These are phyloP conservation scores for Calycina marina DNA, from an alignment of 2,329 filamentous ascomycete species.

Conservation along the genomic window DNA sequence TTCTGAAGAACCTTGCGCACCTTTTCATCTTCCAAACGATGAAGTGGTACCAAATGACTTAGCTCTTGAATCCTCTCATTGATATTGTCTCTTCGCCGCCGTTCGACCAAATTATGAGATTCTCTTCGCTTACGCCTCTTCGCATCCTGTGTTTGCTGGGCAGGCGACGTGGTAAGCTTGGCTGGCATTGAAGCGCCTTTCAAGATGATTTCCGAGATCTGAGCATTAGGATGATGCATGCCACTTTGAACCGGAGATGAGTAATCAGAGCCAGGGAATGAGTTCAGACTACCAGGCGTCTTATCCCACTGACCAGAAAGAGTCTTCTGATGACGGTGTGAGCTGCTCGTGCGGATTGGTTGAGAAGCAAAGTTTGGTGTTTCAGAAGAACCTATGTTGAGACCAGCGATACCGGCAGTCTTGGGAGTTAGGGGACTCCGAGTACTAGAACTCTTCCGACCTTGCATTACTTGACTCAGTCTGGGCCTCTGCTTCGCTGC, in stretches of 20 bases:
- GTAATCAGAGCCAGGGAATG: conserved; percentile 79
- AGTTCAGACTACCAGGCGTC: conserved; percentile 69
- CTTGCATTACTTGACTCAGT: conserved; percentile 49
- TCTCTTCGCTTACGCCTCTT: conserved; percentile 84
- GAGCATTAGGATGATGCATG: conserved; percentile 47
- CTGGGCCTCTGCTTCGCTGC: conserved; percentile 44
- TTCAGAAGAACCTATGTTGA: conserved; percentile 46
- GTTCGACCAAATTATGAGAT: conserved; percentile 93
- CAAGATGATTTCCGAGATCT: conserved; percentile 74
- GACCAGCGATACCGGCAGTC: conserved; percentile 59
- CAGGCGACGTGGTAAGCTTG: conserved; percentile 45
- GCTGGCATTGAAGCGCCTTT: conserved; percentile 82
- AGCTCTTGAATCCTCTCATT: conserved; percentile 97
- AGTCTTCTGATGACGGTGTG: conserved; percentile 60
- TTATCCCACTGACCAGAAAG: conserved; percentile 83
- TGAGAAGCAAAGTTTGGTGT: conserved; percentile 64
- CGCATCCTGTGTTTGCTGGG: conserved; percentile 70
- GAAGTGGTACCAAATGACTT: conserved; percentile 79
- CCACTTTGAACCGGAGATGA: conserved; percentile 64
- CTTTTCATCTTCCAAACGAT: conserved; percentile 92
- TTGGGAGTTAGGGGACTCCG: conserved; percentile 77
- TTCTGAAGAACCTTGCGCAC: conserved; percentile 89
- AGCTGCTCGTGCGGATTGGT: conserved; percentile 56
- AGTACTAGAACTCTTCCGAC: conserved; percentile 54
- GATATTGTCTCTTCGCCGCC: conserved; percentile 90